Evolutionary conservation across 768 basidiomycete species (phyloP).

Genomic region (Agaricus sinodeliciosus): DNA sequence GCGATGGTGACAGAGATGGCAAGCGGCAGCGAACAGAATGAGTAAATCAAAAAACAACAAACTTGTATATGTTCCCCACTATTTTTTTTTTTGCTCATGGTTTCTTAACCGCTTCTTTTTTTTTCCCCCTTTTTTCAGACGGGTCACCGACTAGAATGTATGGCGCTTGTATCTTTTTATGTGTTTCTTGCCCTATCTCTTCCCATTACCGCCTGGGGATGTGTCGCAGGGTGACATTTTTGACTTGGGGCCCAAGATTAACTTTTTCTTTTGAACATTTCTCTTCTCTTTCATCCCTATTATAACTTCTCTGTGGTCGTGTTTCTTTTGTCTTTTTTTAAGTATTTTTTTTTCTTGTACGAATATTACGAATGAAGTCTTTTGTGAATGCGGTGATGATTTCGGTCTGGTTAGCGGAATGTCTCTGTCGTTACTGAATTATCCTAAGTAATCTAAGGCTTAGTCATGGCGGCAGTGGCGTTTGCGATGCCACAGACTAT

Average conservation of each 20-base stretch:
- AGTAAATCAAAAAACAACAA: not conserved
- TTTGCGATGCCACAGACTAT: no score
- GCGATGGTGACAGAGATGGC: slow-evolving; percentile 25
- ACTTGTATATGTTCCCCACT: not conserved
- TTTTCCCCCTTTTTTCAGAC: not conserved
- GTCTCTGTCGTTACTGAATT: no score
- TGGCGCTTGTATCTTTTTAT: slow-evolving; percentile 1
- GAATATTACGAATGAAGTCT: no score
- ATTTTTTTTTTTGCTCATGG: not conserved
- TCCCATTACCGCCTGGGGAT: not conserved
- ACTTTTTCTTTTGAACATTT: not conserved
- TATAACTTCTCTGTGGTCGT: no score
- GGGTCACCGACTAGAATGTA: slow-evolving; percentile 5
- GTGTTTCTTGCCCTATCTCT: not conserved
- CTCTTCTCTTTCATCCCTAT: no score
- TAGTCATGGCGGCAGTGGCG: no score
- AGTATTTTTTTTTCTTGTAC: no score
- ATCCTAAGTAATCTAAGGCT: no score
- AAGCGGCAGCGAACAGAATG: slow-evolving; percentile 39
- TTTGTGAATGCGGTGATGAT: no score
- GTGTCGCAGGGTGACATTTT: not conserved
- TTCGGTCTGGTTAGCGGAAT: no score
- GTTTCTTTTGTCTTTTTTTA: no score
- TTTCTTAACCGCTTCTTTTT: not conserved
- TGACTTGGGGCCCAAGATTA: no score